A percentile compares a stretch with the other conserved stretches of the same genome.
These are phyloP conservation scores for Globisporangium nodosum DNA, from an alignment of 352 stramenopile genomes.

Conservation along the genomic window DNA sequence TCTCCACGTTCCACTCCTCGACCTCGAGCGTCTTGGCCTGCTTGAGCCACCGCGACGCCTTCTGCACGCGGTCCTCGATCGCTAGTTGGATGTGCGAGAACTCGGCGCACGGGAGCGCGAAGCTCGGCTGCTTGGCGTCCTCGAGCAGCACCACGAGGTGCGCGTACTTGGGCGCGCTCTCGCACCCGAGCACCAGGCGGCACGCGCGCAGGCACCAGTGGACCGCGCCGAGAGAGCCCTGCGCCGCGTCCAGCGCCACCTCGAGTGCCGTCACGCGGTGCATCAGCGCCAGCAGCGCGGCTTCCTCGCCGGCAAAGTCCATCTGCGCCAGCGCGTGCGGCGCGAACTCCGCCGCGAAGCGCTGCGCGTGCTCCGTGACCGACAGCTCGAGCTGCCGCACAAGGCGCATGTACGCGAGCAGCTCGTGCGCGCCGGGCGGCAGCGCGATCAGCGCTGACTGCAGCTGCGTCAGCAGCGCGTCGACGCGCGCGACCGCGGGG, in stretches of 20 bases:
- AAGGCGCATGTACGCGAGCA: conserved; percentile 40
- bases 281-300: conserved; percentile 37
- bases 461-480: conserved; percentile 51
- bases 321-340: conserved; percentile 36
- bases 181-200: conserved; percentile 43
- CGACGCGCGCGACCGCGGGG: conserved; percentile 41
- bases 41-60: conserved; percentile 58
- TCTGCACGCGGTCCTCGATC: conserved; percentile 58
- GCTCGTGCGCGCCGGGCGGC: conserved; percentile 41
- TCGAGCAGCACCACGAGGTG: conserved; percentile 64
- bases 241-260: conserved; percentile 43
- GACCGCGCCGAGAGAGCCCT: conserved; percentile 49
- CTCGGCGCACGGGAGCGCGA: conserved; percentile 57
- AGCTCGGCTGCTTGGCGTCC: conserved; percentile 39
- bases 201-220: conserved; percentile 80
- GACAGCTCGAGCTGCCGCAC: conserved; percentile 9
- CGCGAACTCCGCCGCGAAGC: conserved; percentile 52
- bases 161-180: conserved; percentile 50
- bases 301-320: conserved; percentile 33
- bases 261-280: conserved; percentile 54
- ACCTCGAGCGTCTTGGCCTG: conserved; percentile 58
- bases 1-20: conserved; percentile 64
- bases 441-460: conserved; percentile 46
- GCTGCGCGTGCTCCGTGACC: conserved; percentile 27
- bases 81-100: conserved; percentile 68